Conservation (phyloP, 371 early-diverging fungal genomes). For the Actinomucor elegans region DNA sequence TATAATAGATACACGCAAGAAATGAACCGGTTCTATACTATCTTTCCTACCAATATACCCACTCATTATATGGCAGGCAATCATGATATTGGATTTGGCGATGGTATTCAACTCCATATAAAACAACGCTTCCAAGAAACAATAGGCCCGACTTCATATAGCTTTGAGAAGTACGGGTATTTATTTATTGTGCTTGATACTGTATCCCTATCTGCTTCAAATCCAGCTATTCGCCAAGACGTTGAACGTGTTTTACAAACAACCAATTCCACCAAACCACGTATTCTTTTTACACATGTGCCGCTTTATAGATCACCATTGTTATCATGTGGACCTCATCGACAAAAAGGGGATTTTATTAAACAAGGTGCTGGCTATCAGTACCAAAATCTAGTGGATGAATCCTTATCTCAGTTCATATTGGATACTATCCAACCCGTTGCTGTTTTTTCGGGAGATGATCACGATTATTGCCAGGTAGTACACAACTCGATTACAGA, state of each 20-base stretch:
- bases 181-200: constrained; percentile 79
- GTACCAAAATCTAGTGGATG: constrained; percentile 79
- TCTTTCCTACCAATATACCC: constrained; percentile 29
- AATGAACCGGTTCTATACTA: constrained; percentile 26
- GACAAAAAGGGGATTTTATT: constrained; percentile 47
- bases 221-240: constrained; percentile 40
- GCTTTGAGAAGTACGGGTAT: constrained; percentile 55
- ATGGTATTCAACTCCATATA: constrained; percentile 54
- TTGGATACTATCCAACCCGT: constrained; percentile 64
- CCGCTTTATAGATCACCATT: constrained; percentile 71
- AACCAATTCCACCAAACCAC: constrained; percentile 20
- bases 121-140: constrained; percentile 53
- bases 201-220: constrained; percentile 60
- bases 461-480: constrained; percentile 87
- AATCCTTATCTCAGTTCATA: constrained; percentile 55
- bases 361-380: constrained; percentile 70
- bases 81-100: constrained; percentile 92
- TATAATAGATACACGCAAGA: constrained; percentile 11
- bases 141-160: constrained; percentile 74
- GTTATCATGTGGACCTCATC: constrained; percentile 69
- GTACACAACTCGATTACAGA: constrained; percentile 23
- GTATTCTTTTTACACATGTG: constrained; percentile 78
- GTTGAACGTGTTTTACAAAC: constrained; percentile 39
- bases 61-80: constrained; percentile 74
- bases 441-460: constrained; percentile 86